Percentiles rank a stretch among this genome's conserved stretches.
These are phyloP conservation scores for Solanum etuberosum DNA, from an alignment of 257 asterid species.

Conservation along the genomic window DNA sequence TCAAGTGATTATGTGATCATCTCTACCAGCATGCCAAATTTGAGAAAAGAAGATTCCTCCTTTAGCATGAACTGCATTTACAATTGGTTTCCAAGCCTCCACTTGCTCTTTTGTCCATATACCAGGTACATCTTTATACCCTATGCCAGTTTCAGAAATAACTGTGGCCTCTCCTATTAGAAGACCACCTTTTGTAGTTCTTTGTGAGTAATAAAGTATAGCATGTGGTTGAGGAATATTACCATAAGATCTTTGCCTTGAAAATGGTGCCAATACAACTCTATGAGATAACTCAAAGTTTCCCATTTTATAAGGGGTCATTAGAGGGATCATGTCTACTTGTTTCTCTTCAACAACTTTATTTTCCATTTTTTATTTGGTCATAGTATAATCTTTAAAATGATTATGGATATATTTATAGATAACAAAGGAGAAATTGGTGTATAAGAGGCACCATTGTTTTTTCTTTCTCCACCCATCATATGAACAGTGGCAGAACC, in stretches of 20 bases:
- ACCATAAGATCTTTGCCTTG: background rate
- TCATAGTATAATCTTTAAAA: too few species aligned
- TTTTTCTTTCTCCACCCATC: too few species aligned
- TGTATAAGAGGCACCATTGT: too few species aligned
- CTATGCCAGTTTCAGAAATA: background rate
- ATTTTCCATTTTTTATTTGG: background rate
- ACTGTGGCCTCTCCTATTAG: background rate
- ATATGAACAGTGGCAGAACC: too few species aligned
- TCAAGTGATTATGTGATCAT: background rate
- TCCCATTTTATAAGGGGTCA: background rate
- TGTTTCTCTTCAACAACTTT: background rate
- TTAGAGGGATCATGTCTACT: background rate
- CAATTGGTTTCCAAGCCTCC: background rate
- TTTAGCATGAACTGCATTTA: background rate
- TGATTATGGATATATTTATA: background rate
- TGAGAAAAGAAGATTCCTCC: background rate
- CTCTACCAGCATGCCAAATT: background rate
- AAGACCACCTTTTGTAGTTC: background rate
- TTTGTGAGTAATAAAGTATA: background rate
- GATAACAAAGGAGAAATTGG: too few species aligned
- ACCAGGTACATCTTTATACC: background rate
- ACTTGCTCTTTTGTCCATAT: background rate
- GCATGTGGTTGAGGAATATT: background rate
- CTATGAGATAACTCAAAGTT: background rate
- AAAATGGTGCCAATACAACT: background rate